Evolutionary conservation across 495 filamentous ascomycete genomes (phyloP).

Genomic region (Hypoxylon fuscum): DNA sequence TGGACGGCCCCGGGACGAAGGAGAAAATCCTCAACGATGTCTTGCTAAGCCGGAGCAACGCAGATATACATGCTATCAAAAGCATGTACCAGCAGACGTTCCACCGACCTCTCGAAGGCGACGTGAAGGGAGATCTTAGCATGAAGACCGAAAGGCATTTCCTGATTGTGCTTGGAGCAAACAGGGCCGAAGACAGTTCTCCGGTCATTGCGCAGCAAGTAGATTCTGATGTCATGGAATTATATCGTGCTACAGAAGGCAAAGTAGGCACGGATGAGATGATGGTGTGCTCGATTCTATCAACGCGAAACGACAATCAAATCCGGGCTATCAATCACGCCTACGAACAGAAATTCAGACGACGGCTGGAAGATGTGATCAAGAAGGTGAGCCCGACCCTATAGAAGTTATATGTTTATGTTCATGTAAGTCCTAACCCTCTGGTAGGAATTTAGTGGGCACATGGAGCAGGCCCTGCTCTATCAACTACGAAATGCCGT

Average conservation of each 20-base stretch:
- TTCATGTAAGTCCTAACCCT: slow-evolving; percentile 7
- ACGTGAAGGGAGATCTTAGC: slow-evolving; percentile 80
- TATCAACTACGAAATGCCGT: slow-evolving; percentile 77
- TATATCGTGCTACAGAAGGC: slow-evolving; percentile 78
- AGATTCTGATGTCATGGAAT: slow-evolving; percentile 73
- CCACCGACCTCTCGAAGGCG: slow-evolving; percentile 65
- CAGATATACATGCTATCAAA: slow-evolving; percentile 85
- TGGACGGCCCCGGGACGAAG: slow-evolving; percentile 84
- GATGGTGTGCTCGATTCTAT: slow-evolving; percentile 79
- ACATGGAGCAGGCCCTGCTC: slow-evolving; percentile 88
- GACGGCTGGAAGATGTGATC: slow-evolving; percentile 74
- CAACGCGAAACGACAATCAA: slow-evolving; percentile 76
- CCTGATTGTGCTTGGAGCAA: slow-evolving; percentile 74
- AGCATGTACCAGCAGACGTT: slow-evolving; percentile 73
- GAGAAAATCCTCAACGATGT: slow-evolving; percentile 87
- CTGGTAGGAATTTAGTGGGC: slow-evolving; percentile 78
- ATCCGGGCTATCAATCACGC: slow-evolving; percentile 78
- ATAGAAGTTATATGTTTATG: neutral
- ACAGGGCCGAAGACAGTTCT: slow-evolving; percentile 75
- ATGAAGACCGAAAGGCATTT: slow-evolving; percentile 87
- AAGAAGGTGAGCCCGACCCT: slow-evolving; percentile 57
- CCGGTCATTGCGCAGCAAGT: slow-evolving; percentile 74
- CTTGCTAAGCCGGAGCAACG: slow-evolving; percentile 82
- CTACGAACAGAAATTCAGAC: slow-evolving; percentile 72
- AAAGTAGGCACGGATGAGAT: slow-evolving; percentile 77